phyloP scores from a whole-genome alignment of 257 asterid species.

The Penstemon eatonii region DNA sequence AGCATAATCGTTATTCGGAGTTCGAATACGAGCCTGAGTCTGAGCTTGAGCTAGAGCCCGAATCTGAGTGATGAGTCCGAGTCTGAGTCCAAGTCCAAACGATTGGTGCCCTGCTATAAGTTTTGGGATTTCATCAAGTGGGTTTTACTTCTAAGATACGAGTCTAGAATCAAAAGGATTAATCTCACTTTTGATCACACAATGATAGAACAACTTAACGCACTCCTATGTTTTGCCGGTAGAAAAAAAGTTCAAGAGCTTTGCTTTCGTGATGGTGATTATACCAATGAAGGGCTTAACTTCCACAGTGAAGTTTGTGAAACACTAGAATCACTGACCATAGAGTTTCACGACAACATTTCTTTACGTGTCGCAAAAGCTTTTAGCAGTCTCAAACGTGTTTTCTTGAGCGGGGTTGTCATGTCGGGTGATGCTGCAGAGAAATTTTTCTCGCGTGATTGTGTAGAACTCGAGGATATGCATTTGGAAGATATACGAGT shows the following conservation, averaged over 20 bases:
- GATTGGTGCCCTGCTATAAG: neutral
- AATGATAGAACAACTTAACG: conserved; percentile 13
- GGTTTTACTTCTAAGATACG: conserved; percentile 20
- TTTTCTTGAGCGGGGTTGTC: conserved; percentile 24
- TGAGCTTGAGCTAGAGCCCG: too few species aligned
- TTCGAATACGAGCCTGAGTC: too few species aligned
- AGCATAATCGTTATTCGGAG: too few species aligned
- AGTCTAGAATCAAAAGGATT: conserved; percentile 22
- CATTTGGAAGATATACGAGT: conserved; percentile 26
- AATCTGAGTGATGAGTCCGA: too few species aligned
- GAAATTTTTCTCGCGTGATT: conserved; percentile 26
- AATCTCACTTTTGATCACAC: conserved; percentile 6
- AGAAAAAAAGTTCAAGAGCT: conserved; percentile 25
- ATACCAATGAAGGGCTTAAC: neutral
- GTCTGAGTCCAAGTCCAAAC: neutral
- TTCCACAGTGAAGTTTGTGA: conserved; percentile 31
- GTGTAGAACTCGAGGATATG: conserved; percentile 28
- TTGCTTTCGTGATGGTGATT: conserved; percentile 29
- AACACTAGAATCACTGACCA: conserved; percentile 12
- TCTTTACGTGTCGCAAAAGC: neutral
- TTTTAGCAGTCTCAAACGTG: conserved; percentile 21
- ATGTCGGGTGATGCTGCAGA: conserved; percentile 23
- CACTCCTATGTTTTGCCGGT: conserved; percentile 22
- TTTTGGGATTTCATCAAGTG: conserved; percentile 34
- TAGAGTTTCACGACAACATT: conserved; percentile 21